A percentile compares a stretch with the other conserved stretches of the same genome.
Conservation (phyloP, 1,139 yeast species). For the Pichia sp. region DNA sequence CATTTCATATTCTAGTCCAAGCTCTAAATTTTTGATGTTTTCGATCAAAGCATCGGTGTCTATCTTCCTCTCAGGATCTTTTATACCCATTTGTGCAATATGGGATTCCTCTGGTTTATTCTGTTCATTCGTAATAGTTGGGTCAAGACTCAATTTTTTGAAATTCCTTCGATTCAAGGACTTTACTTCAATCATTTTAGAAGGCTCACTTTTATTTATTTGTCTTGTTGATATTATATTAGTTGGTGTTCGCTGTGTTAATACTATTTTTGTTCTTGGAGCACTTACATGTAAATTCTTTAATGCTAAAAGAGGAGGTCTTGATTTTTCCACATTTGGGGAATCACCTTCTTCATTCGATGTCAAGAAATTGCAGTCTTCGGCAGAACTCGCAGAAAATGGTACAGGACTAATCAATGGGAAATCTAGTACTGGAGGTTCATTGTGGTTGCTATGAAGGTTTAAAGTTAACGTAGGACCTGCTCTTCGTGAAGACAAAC, state of each 20-base stretch:
- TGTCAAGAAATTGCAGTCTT: slow-evolving; percentile 10
- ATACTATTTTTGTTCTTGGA: slow-evolving; percentile 10
- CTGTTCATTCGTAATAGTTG: slow-evolving; percentile 8
- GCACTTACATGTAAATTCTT: not conserved
- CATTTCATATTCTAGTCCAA: slow-evolving; percentile 46
- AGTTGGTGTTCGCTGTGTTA: slow-evolving; percentile 13
- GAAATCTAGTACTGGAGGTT: not conserved
- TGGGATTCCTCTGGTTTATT: not conserved
- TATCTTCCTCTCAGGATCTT: slow-evolving; percentile 32
- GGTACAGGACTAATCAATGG: slow-evolving; percentile 14
- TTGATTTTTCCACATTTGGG: not conserved
- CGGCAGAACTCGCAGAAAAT: slow-evolving; percentile 16
- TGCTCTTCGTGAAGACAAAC: slow-evolving; percentile 8
- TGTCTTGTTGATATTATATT: slow-evolving; percentile 19
- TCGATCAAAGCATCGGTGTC: slow-evolving; percentile 37
- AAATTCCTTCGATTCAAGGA: slow-evolving; percentile 69
- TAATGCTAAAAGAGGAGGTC: not conserved
- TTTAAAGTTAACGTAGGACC: slow-evolving; percentile 12
- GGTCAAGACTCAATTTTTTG: slow-evolving; percentile 58
- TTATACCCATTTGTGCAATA: slow-evolving; percentile 25
- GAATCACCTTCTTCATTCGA: slow-evolving; percentile 3
- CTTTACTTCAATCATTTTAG: slow-evolving; percentile 42
- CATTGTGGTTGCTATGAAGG: not conserved
- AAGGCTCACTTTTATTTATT: not conserved
- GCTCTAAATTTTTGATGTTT: slow-evolving; percentile 37